Conservation (phyloP, 352 stramenopile species). For the Globisporangium nagaii region DNA sequence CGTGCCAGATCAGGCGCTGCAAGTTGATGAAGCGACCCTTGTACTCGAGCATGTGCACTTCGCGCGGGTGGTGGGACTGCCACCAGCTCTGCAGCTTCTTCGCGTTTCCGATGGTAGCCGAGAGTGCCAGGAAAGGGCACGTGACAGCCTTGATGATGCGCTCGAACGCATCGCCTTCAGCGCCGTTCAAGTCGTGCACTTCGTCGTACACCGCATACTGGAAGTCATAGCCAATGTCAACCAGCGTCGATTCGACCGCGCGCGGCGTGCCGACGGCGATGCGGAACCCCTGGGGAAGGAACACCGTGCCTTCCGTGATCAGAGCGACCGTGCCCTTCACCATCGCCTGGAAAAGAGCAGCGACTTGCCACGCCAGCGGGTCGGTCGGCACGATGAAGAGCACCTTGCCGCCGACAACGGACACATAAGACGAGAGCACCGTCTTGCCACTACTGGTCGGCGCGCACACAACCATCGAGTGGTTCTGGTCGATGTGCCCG, state of each 20-base stretch:
- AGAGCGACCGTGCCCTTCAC: conserved; percentile 95
- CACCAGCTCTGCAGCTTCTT: conserved; percentile 93
- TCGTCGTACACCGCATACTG: conserved; percentile 99
- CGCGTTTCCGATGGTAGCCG: conserved; percentile 97
- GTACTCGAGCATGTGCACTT: conserved; percentile 93
- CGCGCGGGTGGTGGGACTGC: conserved; percentile 82
- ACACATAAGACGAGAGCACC: conserved; percentile 83
- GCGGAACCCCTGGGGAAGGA: conserved; percentile 72
- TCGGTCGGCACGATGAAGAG: conserved; percentile 94
- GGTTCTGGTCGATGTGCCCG: conserved; percentile 90
- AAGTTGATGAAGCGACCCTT: conserved; percentile 98
- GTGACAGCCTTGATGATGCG: conserved; percentile 93
- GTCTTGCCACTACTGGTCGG: conserved; percentile 98
- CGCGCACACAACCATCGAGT: conserved; percentile 96
- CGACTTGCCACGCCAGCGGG: conserved; percentile 98
- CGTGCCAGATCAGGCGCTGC: conserved; percentile 94
- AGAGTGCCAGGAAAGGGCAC: conserved; percentile 97
- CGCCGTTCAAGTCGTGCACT: conserved; percentile 97
- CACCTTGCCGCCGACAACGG: conserved; percentile 73
- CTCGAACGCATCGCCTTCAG: conserved; percentile 95
- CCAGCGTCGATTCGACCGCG: conserved; percentile 91
- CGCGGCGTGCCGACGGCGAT: conserved; percentile 96
- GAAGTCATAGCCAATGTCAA: conserved; percentile 91
- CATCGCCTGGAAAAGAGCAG: conserved; percentile 97
- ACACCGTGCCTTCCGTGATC: conserved; percentile 90